phyloP scores from a whole-genome alignment of 495 filamentous ascomycete species.

The Aspergillus nidulans region DNA sequence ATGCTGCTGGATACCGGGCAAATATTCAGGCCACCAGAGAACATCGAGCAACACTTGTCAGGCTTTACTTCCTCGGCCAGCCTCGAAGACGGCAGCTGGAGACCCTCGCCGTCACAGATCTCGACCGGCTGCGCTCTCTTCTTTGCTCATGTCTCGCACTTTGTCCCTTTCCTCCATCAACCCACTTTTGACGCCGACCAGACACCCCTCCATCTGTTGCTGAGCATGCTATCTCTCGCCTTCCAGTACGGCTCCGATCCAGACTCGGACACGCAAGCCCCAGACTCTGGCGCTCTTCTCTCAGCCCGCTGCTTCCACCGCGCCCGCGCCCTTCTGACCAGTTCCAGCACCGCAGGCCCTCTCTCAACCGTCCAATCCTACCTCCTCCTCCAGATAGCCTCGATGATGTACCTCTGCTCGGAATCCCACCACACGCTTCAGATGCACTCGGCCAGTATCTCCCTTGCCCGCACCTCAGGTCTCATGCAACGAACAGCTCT shows the following conservation, averaged over 20 bases:
- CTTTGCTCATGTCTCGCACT: constrained; percentile 27
- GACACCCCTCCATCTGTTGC: constrained; percentile 16
- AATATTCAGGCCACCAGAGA: neutral
- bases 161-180: constrained; percentile 32
- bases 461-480: constrained; percentile 22
- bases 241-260: constrained; percentile 38
- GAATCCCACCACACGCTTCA: constrained; percentile 27
- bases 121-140: constrained; percentile 27
- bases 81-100: constrained; percentile 22
- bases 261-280: constrained; percentile 20
- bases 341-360: constrained; percentile 9
- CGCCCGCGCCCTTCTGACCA: constrained; percentile 21
- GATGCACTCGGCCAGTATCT: constrained; percentile 33
- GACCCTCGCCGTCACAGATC: constrained; percentile 22
- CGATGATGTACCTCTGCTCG: constrained; percentile 35
- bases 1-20: neutral
- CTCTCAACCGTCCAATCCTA: constrained; percentile 27
- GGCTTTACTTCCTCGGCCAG: neutral
- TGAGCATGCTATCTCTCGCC: constrained; percentile 32
- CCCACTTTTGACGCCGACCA: constrained; percentile 27
- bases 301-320: constrained; percentile 30
- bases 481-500: constrained; percentile 24
- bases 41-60: neutral
- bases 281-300: constrained; percentile 23
- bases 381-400: constrained; percentile 30